These are phyloP conservation scores for Kodamaea anthophila DNA, from an alignment of 1,139 yeast species.

Conservation along the genomic window DNA sequence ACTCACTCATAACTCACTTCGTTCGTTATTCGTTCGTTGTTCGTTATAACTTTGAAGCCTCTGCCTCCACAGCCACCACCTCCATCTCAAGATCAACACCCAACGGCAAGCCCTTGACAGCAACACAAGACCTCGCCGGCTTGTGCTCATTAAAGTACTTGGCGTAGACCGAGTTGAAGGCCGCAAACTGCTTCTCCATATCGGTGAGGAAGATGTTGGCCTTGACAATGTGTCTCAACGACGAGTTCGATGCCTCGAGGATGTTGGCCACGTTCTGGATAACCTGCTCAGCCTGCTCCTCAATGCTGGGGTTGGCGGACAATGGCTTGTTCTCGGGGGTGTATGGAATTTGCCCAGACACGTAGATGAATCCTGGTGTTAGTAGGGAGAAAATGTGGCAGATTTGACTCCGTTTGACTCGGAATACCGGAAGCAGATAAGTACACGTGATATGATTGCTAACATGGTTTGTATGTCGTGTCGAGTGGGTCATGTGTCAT, in stretches of 20 bases:
- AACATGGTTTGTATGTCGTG: too few relatives aligned
- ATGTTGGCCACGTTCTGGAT: slow-evolving; percentile 71
- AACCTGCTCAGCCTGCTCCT: slow-evolving; percentile 81
- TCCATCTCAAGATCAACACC: slow-evolving; percentile 73
- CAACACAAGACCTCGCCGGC: slow-evolving; percentile 96
- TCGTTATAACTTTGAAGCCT: slow-evolving; percentile 34
- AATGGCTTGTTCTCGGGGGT: slow-evolving; percentile 79
- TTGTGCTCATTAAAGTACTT: slow-evolving; percentile 76
- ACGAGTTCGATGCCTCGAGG: slow-evolving; percentile 76
- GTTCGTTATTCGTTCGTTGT: too few relatives aligned
- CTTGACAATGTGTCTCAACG: slow-evolving; percentile 76
- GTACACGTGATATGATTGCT: too few relatives aligned
- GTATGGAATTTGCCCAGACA: slow-evolving; percentile 93
- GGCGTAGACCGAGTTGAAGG: slow-evolving; percentile 76
- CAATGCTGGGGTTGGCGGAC: slow-evolving; percentile 57
- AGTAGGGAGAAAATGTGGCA: slow-evolving; percentile 11
- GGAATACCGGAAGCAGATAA: too few relatives aligned
- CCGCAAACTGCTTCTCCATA: slow-evolving; percentile 67
- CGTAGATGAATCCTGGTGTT: slow-evolving; percentile 65
- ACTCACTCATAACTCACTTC: too few relatives aligned
- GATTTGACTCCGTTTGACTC: too few relatives aligned
- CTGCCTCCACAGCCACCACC: slow-evolving; percentile 68
- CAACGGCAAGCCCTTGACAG: slow-evolving; percentile 81
- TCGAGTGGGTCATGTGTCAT: too few relatives aligned
- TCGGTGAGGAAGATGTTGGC: slow-evolving; percentile 85